A percentile compares a stretch with the other conserved stretches of the same genome.
Evolutionary conservation across 306 rosid genomes (phyloP).

Genomic region (Malus sylvestris): DNA sequence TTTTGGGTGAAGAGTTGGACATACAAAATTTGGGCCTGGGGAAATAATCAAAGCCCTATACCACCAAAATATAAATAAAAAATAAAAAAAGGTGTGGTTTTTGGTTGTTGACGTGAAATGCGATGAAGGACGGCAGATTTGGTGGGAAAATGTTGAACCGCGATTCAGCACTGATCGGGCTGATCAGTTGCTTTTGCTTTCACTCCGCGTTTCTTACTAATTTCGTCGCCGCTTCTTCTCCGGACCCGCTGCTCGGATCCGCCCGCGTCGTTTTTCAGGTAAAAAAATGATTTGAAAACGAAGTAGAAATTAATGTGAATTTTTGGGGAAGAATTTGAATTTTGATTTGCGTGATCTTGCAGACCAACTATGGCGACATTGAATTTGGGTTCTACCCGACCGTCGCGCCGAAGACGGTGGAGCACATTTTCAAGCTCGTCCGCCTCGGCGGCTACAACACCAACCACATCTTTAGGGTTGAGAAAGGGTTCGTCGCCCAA

Average conservation of each 20-base stretch:
- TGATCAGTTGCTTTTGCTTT: conserved; percentile 18
- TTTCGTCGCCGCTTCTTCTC: conserved; percentile 19
- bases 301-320: not conserved
- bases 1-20: not conserved
- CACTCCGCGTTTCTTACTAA: not conserved
- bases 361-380: conserved; percentile 90
- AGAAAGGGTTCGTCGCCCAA: conserved; percentile 94
- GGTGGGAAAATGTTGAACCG: conserved; percentile 33
- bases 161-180: conserved; percentile 15
- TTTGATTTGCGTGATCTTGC: not conserved
- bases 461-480: conserved; percentile 92
- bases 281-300: not conserved
- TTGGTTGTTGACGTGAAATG: not conserved
- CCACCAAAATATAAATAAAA: not conserved
- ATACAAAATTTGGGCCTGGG: not conserved
- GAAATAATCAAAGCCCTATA: not conserved
- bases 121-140: conserved; percentile 15
- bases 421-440: conserved; percentile 87
- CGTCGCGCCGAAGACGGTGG: conserved; percentile 88
- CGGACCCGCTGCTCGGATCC: conserved; percentile 56
- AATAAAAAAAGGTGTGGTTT: not conserved
- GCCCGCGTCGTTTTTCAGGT: conserved; percentile 87
- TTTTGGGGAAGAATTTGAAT: not conserved
- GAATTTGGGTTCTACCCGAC: conserved; percentile 89
- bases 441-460: conserved; percentile 89